These are phyloP conservation scores for Saxophila tyrrhenica DNA, from an alignment of 495 filamentous ascomycete species.

Conservation along the genomic window DNA sequence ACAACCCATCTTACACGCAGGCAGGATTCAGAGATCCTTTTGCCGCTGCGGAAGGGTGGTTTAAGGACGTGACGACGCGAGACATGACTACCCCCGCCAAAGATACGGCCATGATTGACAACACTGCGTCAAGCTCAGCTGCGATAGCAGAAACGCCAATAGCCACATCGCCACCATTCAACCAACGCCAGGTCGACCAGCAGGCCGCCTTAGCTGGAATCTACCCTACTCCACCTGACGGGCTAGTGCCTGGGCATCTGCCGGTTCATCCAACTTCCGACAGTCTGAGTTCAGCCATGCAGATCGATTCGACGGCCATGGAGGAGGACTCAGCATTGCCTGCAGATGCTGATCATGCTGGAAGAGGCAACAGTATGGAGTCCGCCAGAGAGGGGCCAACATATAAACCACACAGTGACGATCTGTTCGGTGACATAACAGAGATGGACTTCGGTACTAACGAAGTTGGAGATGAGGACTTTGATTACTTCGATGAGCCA, in stretches of 20 bases:
- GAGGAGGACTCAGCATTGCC: background rate
- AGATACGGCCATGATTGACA: background rate
- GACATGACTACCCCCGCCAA: constrained; percentile 27
- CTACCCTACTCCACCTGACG: constrained; percentile 84
- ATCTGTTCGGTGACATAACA: constrained; percentile 55
- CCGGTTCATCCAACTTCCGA: constrained; percentile 7
- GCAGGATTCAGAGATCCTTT: constrained; percentile 44
- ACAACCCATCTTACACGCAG: background rate
- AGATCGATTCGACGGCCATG: background rate
- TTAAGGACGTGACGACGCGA: constrained; percentile 36
- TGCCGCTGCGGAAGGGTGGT: constrained; percentile 59
- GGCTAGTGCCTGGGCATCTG: constrained; percentile 31
- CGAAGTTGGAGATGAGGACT: constrained; percentile 81
- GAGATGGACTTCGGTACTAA: constrained; percentile 36
- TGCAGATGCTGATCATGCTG: background rate
- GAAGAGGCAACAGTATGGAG: background rate
- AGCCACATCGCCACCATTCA: constrained; percentile 17
- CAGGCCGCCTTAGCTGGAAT: constrained; percentile 45
- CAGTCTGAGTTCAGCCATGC: background rate
- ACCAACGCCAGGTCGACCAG: constrained; percentile 15
- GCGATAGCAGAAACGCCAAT: background rate
- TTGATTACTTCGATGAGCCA: constrained; percentile 77
- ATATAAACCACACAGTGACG: constrained; percentile 30
- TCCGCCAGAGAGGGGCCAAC: constrained; percentile 6
- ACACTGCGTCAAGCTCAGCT: background rate